Evolutionary conservation across 1,284 basidiomycete species (phyloP), one percentile per base, ranked within the genome.

Genomic region (Boletus sp.): DNA sequence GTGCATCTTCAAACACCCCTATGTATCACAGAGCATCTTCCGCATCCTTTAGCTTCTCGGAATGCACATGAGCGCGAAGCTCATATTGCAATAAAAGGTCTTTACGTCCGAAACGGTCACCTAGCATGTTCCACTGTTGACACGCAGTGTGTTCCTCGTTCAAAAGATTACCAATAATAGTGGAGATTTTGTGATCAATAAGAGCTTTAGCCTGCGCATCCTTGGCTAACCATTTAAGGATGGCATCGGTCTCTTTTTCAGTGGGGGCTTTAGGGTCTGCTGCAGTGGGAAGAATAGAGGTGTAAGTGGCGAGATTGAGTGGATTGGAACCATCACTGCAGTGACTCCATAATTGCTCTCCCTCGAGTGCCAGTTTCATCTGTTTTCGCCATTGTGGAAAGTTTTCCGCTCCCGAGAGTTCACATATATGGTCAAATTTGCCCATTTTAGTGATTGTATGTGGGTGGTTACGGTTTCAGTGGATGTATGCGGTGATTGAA

Each of bases 71-170:
- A 0, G 19, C 3, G 0, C 14, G 2, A 0, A 64, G 38, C 5
- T 56, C 21, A 4, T 49, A 64, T 9, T 57, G 52, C 3, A 55
- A 55, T 0, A 58, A 2, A 0, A 62, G 6, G 6, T 63, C 33
- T 0, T n/a, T 47, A 2, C 2, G 19, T 0, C 28, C 4, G 11
- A 38, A 63, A 1, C n/a, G 30, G 0, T 11, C 0, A 0, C 7
- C 21, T 1, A 63, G 27, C 0, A 11, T 0, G 0, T 35, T 19
- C 56, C 40, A 62, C 23, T 62, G 52, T 17, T 51, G 6, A 2
- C 17, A 6, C 14, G 43, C 44, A 1, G 23, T 35, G 1, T 55
- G 31, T 2, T 0, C 2, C 2, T 46, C 17, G 16, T n/a, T 35
- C 0, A 60, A 27, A 0, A 33, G 33, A 1, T 2, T 21, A 0